These are phyloP conservation scores for Suillus decipiens DNA, from an alignment of 768 basidiomycete genomes.

Conservation along the genomic window DNA sequence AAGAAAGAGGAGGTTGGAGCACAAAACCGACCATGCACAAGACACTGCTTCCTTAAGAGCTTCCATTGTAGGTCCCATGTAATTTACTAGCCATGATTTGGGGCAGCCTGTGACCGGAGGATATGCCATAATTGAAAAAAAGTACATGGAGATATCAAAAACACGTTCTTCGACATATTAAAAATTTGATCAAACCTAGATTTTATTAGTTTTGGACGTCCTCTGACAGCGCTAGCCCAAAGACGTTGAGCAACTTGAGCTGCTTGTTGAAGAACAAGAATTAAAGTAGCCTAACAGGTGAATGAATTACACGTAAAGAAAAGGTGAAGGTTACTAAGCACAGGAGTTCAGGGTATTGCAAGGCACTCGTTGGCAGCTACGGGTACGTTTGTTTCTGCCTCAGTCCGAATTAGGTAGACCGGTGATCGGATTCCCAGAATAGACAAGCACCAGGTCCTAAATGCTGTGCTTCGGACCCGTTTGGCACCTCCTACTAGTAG, in stretches of 20 bases:
- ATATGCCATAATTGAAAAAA: slow-evolving; percentile 8
- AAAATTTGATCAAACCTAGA: slow-evolving; percentile 7
- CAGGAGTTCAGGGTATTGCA: background rate
- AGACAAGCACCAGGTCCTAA: background rate
- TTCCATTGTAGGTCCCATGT: background rate
- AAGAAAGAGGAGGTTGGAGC: background rate
- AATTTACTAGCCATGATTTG: background rate
- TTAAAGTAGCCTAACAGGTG: background rate
- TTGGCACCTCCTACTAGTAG: background rate
- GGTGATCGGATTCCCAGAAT: background rate
- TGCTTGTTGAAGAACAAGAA: too few relatives aligned
- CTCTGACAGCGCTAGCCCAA: background rate
- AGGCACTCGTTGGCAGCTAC: background rate
- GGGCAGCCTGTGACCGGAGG: background rate
- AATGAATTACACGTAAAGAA: background rate
- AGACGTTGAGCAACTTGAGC: background rate
- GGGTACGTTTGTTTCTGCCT: background rate
- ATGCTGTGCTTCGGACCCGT: background rate
- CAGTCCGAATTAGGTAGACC: background rate
- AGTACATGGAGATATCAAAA: background rate
- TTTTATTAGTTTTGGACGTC: background rate
- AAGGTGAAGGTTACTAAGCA: background rate
- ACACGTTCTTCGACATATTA: background rate
- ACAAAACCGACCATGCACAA: background rate
- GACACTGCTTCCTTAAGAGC: background rate